phyloP scores from a whole-genome alignment of 2,329 filamentous ascomycete genomes.

The Fusarium multiceps region DNA sequence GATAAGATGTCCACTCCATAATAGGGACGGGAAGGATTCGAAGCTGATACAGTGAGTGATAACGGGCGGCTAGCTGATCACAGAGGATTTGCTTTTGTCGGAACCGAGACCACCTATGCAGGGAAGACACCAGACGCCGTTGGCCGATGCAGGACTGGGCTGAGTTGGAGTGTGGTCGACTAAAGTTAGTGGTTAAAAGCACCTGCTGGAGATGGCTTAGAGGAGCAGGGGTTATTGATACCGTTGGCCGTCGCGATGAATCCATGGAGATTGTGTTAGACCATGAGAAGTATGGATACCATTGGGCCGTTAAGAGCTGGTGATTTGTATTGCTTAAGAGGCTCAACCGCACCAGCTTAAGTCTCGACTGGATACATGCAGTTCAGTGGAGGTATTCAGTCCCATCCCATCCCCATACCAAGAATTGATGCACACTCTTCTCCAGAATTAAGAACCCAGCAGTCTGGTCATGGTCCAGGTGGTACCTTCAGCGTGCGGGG shows the following conservation, averaged over 20 bases:
- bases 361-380: neutral
- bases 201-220: constrained; percentile 38
- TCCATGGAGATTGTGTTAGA: constrained; percentile 1
- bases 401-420: neutral
- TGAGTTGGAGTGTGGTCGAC: constrained; percentile 22
- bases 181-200: constrained; percentile 29
- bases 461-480: constrained; percentile 11
- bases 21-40: neutral
- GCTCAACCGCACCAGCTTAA: neutral
- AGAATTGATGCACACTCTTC: neutral
- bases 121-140: constrained; percentile 13
- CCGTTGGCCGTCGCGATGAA: constrained; percentile 11
- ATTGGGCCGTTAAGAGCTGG: constrained; percentile 3
- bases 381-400: neutral
- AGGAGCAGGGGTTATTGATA: constrained; percentile 24
- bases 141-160: constrained; percentile 10
- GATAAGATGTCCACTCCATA: constrained; percentile 12
- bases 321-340: neutral
- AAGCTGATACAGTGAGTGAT: constrained; percentile 5
- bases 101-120: constrained; percentile 18
- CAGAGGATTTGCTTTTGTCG: constrained; percentile 8
- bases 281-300: neutral
- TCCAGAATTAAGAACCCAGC: constrained; percentile 22
- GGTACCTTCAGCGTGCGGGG: constrained; percentile 28
- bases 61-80: constrained; percentile 2